A percentile compares a stretch with the other conserved stretches of the same genome.
Conservation (phyloP, 305 asterid species). For the Stenogyne calaminthoides region DNA sequence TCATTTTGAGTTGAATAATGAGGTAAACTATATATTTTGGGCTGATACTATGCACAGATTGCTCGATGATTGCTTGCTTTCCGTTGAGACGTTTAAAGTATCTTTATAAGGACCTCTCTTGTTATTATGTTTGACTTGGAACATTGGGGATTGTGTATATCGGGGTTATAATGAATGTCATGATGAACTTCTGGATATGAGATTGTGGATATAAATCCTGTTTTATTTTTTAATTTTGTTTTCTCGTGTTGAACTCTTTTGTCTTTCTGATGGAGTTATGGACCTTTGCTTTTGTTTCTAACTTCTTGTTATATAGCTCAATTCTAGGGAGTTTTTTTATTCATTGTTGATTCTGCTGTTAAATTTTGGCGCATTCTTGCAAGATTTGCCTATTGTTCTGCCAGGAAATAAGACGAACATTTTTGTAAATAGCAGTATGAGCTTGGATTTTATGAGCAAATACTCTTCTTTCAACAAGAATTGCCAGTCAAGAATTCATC, state of each 20-base stretch:
- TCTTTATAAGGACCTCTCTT: slow-evolving; percentile 20
- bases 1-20: slow-evolving; percentile 45
- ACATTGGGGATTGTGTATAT: slow-evolving; percentile 38
- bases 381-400: neutral
- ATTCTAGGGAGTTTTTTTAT: neutral
- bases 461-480: slow-evolving; percentile 41
- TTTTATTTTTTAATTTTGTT: slow-evolving; percentile 5
- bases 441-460: neutral
- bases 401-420: neutral
- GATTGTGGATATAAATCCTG: slow-evolving; percentile 35
- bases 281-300: slow-evolving; percentile 12
- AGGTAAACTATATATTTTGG: slow-evolving; percentile 31
- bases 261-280: slow-evolving; percentile 9
- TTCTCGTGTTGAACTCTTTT: neutral
- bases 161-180: slow-evolving; percentile 31
- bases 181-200: slow-evolving; percentile 30
- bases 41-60: slow-evolving; percentile 36
- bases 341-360: neutral
- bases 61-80: slow-evolving; percentile 25
- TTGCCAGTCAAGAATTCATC: slow-evolving; percentile 45
- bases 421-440: neutral
- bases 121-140: slow-evolving; percentile 23
- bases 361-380: neutral
- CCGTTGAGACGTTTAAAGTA: slow-evolving; percentile 26
- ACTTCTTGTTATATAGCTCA: neutral